Evolutionary conservation across 805 yeast genomes (phyloP).

Genomic region (Candida dajiaensis): DNA sequence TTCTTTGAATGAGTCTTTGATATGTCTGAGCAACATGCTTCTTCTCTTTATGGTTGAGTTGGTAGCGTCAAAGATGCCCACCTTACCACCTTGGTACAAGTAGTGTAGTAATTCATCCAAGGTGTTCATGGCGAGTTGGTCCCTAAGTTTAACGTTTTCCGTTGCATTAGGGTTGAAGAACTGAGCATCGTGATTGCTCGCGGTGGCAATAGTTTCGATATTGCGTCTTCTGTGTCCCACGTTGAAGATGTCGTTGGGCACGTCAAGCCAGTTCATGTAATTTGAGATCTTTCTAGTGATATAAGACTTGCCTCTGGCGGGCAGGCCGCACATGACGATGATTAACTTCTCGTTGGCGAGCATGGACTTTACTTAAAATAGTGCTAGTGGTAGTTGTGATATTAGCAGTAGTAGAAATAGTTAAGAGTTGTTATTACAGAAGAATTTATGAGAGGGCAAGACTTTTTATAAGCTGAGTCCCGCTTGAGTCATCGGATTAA

Average conservation of each 20-base stretch:
- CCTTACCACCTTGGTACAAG: conserved; percentile 32
- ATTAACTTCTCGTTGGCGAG: conserved; percentile 36
- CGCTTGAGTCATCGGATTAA: neutral
- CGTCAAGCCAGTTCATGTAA: conserved; percentile 61
- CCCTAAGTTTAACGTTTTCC: conserved; percentile 33
- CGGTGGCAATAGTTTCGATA: conserved; percentile 1
- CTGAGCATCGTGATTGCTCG: conserved; percentile 14
- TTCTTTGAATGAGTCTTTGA: conserved; percentile 31
- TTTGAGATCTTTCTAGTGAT: conserved; percentile 59
- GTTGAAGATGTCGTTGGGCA: conserved; percentile 57
- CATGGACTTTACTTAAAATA: no score
- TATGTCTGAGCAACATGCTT: conserved; percentile 21
- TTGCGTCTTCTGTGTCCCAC: conserved; percentile 61
- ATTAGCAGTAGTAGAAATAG: no score
- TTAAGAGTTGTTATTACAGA: neutral
- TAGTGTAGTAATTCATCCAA: conserved; percentile 31
- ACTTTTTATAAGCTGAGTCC: neutral
- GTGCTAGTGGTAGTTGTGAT: no score
- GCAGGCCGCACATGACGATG: conserved; percentile 68
- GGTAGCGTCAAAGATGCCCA: conserved; percentile 49
- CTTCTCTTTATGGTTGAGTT: conserved; percentile 42
- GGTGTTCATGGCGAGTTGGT: conserved; percentile 42
- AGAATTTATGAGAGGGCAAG: neutral
- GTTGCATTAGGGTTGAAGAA: conserved; percentile 36
- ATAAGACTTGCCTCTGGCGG: conserved; percentile 69